Percentiles rank a stretch among this genome's conserved stretches.
Conservation (phyloP, 495 filamentous ascomycete species). For the Xylaria palmicola region DNA sequence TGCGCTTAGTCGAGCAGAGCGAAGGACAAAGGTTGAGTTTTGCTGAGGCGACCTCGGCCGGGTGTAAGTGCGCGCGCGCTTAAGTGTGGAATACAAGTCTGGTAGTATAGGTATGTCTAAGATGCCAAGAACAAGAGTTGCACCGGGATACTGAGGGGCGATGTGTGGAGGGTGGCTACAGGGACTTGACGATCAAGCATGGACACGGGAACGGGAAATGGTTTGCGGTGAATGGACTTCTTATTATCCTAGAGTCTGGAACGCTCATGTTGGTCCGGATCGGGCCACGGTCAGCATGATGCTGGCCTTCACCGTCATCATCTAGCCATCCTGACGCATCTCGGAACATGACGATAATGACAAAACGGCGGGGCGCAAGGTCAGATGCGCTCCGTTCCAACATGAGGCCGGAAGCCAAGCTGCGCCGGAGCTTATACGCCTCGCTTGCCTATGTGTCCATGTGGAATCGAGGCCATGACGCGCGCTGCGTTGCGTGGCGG, state of each 20-base stretch:
- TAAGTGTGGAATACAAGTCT: not conserved
- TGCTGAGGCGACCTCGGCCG: too few species aligned
- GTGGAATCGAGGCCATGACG: not conserved
- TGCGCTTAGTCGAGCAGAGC: not conserved
- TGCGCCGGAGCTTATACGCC: not conserved
- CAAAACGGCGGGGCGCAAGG: conserved; percentile 1
- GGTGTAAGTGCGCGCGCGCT: not conserved
- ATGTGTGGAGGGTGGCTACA: not conserved
- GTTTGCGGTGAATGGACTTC: conserved; percentile 7
- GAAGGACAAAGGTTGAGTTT: not conserved
- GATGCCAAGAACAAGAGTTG: conserved; percentile 14
- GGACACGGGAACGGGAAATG: conserved; percentile 1
- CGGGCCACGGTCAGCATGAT: conserved; percentile 1
- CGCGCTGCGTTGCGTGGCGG: not conserved
- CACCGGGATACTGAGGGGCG: not conserved
- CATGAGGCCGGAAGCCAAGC: not conserved
- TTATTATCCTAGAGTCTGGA: conserved; percentile 2
- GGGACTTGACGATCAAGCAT: conserved; percentile 3
- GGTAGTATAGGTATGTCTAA: not conserved
- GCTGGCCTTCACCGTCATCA: not conserved
- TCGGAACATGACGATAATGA: conserved; percentile 4
- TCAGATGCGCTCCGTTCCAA: not conserved
- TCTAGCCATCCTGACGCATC: conserved; percentile 7
- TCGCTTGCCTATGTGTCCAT: not conserved
- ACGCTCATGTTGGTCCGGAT: not conserved